A percentile compares a stretch with the other conserved stretches of the same genome.
Conservation (phyloP, 257 asterid species). For the Scutellaria barbata region DNA sequence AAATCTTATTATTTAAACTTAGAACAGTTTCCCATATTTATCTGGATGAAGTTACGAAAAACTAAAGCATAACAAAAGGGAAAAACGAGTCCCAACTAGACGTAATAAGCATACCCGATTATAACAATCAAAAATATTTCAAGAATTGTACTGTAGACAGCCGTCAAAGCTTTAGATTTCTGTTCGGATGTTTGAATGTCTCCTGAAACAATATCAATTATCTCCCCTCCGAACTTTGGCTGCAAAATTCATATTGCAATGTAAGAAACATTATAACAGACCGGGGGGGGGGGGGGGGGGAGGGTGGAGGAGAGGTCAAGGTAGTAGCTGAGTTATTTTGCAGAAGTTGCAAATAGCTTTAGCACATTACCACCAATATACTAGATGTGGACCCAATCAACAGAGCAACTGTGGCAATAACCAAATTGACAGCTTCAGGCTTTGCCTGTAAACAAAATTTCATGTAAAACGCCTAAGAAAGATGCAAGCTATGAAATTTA, state of each 20-base stretch:
- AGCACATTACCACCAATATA: constrained; percentile 67
- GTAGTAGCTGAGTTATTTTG: neutral
- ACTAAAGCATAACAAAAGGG: neutral
- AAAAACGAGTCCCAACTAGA: constrained; percentile 13
- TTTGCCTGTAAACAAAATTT: constrained; percentile 60
- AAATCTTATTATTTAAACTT: neutral
- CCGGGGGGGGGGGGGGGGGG: no score
- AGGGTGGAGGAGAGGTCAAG: neutral
- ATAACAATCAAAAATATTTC: constrained; percentile 62
- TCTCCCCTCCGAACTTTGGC: constrained; percentile 80
- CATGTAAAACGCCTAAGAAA: constrained; percentile 27
- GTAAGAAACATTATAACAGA: constrained; percentile 6
- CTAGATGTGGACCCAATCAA: constrained; percentile 77
- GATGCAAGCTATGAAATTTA: constrained; percentile 3
- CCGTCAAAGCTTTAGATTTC: constrained; percentile 67
- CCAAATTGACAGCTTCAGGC: constrained; percentile 70
- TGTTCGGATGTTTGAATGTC: constrained; percentile 63
- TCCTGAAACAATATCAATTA: constrained; percentile 79
- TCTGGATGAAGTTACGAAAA: constrained; percentile 12
- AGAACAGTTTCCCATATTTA: constrained; percentile 9
- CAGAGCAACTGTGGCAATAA: constrained; percentile 72
- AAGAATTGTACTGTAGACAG: constrained; percentile 63
- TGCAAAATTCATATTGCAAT: constrained; percentile 45
- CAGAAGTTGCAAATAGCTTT: constrained; percentile 20
- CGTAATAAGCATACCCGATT: constrained; percentile 56